Evolutionary conservation across 768 basidiomycete genomes (phyloP).

Genomic region (Pulveroboletus sp.): DNA sequence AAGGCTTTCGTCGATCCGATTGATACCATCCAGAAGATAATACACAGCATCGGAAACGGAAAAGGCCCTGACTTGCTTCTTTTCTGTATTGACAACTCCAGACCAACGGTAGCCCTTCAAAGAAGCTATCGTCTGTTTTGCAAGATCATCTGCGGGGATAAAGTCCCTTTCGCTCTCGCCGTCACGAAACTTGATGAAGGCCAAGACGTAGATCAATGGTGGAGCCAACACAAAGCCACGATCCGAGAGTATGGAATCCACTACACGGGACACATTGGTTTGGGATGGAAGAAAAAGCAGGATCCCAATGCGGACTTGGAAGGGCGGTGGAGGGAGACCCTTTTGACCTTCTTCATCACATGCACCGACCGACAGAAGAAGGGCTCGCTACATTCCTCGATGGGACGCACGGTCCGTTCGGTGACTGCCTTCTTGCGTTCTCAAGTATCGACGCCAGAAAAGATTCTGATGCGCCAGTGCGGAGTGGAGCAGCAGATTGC

Average conservation of each 20-base stretch:
- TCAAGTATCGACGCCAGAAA: constrained; percentile 8
- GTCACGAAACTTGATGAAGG: constrained; percentile 30
- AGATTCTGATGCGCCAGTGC: constrained; percentile 16
- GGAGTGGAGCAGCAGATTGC: constrained; percentile 19
- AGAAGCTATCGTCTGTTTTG: constrained; percentile 29
- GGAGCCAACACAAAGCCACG: constrained; percentile 22
- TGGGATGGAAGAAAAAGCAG: constrained; percentile 28
- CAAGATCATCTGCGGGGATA: constrained; percentile 23
- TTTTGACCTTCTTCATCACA: constrained; percentile 18
- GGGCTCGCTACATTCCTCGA: constrained; percentile 7
- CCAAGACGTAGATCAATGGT: constrained; percentile 33
- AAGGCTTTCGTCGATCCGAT: constrained; percentile 21
- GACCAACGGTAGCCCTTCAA: constrained; percentile 22
- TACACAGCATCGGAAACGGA: constrained; percentile 27
- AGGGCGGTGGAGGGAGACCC: constrained; percentile 22
- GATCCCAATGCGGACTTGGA: constrained; percentile 21
- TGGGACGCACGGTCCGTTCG: constrained; percentile 5
- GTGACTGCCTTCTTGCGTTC: constrained; percentile 10
- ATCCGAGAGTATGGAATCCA: constrained; percentile 14
- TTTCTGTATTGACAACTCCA: constrained; percentile 29
- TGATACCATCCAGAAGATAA: constrained; percentile 24
- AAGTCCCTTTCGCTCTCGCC: constrained; percentile 27
- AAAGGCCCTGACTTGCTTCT: constrained; percentile 30
- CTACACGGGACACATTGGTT: constrained; percentile 31
- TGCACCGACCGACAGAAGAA: constrained; percentile 10